Base-by-base conservation (phyloP, 108 stramenopile species). In the Cyclotella atomus region DNA sequence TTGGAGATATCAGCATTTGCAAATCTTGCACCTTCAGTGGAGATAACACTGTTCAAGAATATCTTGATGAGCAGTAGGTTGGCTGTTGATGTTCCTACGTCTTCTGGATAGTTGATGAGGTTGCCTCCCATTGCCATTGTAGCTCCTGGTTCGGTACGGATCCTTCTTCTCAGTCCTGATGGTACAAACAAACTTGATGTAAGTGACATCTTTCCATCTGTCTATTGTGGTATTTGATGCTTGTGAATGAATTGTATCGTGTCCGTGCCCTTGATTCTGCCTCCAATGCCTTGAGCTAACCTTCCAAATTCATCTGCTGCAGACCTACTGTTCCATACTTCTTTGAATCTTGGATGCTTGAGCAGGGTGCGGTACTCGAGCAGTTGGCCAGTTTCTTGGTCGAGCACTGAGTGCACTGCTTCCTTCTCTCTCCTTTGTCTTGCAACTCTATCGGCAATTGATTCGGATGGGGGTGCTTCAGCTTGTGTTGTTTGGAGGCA, bases 1-100 rank as follows among this genome's bases (percentile, higher is more conserved):
- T 65, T 65, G 2, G 45, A 29, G 16, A 65, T 47, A 28, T 65
- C 64, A 0, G 45, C 45, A 8, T 27, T 65, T 0, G 70, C 76
- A 85, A 65, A 85, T 38, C 21, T 68, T 15, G 52, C 86, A 5
- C 41, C 41, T 14, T 59, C 44, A 8, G 73, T 83, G 38, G 74
- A 73, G 27, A 87, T 54, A 56, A 79, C 70, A 63, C 81, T 84
- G 65, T 84, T 87, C 54, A 65, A 21, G 28, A 46, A 47, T 5
- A 65, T 65, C 21, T 65, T 65, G 45, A 65, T 47, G 16, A 65
- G 45, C 64, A 88, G 16, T 0, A 82, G 34, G 23, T 69, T 75
- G 20, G 52, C 66, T 0, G 80, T 73, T 41, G 73, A 62, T 6
- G 84, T 79, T 27, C 68, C 50, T 2, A 50, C 62, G 28, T 79